Evolutionary conservation across 495 filamentous ascomycete genomes (phyloP).

Genomic region (Cetradonia linearis): DNA sequence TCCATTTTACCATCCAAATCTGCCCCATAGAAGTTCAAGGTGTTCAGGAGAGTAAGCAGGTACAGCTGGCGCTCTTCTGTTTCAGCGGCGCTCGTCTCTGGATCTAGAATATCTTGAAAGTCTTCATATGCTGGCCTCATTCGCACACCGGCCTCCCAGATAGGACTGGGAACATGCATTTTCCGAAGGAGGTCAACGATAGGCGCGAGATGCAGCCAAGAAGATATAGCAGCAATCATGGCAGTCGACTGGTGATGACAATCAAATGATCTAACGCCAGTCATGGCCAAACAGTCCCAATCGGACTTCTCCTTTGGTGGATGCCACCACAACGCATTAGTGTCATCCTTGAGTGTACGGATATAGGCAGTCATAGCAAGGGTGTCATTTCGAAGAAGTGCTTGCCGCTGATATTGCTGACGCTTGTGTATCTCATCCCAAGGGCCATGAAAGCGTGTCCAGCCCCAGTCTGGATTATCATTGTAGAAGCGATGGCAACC

Average conservation of each 20-base stretch:
- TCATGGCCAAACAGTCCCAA: constrained; percentile 61
- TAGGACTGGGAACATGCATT: constrained; percentile 40
- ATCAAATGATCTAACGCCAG: constrained; percentile 47
- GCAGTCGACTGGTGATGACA: constrained; percentile 41
- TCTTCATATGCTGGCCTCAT: constrained; percentile 31
- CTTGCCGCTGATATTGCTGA: constrained; percentile 48
- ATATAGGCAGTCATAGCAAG: constrained; percentile 56
- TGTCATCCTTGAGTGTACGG: constrained; percentile 52
- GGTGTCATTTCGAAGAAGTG: constrained; percentile 53
- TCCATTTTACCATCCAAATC: constrained; percentile 29
- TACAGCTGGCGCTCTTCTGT: constrained; percentile 12
- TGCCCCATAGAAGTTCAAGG: constrained; percentile 30
- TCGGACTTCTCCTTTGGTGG: constrained; percentile 52
- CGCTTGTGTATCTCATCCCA: constrained; percentile 50
- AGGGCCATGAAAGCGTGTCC: constrained; percentile 55
- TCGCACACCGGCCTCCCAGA: constrained; percentile 28
- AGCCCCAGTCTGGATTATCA: constrained; percentile 54
- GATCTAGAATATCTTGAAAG: constrained; percentile 29
- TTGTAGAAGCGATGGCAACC: constrained; percentile 51
- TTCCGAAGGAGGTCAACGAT: constrained; percentile 47
- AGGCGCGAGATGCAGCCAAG: constrained; percentile 50
- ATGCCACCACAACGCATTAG: constrained; percentile 54
- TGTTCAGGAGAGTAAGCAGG: constrained; percentile 10
- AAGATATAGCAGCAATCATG: constrained; percentile 43
- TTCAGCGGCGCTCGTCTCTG: constrained; percentile 1